Evolutionary conservation across 305 asterid species (phyloP).

Genomic region (Solanum chacoense): DNA sequence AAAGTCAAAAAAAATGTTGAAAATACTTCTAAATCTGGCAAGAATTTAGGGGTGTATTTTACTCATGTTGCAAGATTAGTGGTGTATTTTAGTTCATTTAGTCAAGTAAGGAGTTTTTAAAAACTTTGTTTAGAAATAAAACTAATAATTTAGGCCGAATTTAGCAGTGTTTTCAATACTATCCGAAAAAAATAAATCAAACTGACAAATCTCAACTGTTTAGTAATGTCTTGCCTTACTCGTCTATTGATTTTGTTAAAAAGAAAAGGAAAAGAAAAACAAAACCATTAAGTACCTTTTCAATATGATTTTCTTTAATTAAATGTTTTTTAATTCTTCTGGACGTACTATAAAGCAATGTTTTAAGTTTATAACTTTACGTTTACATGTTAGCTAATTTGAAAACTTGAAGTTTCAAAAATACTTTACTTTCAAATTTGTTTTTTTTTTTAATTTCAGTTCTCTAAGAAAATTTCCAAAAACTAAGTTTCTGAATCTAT

Average conservation of each 20-base stretch:
- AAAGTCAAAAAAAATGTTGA: too few species aligned
- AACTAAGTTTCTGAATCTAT: background rate
- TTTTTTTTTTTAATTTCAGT: background rate
- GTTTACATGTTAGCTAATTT: background rate
- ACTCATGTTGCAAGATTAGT: too few species aligned
- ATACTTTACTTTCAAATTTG: background rate
- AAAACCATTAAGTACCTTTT: background rate
- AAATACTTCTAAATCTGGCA: too few species aligned
- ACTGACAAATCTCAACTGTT: background rate
- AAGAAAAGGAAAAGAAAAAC: conserved; percentile 30
- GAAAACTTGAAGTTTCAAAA: background rate
- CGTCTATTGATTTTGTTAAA: conserved; percentile 14
- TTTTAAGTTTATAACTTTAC: background rate
- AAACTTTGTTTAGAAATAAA: too few species aligned
- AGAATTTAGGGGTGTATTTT: too few species aligned
- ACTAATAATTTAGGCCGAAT: too few species aligned
- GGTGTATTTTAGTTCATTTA: too few species aligned
- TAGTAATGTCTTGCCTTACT: background rate
- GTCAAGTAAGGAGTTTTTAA: too few species aligned
- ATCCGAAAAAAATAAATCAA: too few species aligned
- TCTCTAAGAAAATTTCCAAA: background rate
- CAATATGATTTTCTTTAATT: background rate
- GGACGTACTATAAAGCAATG: background rate
- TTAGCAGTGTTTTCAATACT: too few species aligned
- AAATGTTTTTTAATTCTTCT: background rate